Base-by-base conservation (phyloP, 2,329 filamentous ascomycete species). In the Ustulina deusta region DNA sequence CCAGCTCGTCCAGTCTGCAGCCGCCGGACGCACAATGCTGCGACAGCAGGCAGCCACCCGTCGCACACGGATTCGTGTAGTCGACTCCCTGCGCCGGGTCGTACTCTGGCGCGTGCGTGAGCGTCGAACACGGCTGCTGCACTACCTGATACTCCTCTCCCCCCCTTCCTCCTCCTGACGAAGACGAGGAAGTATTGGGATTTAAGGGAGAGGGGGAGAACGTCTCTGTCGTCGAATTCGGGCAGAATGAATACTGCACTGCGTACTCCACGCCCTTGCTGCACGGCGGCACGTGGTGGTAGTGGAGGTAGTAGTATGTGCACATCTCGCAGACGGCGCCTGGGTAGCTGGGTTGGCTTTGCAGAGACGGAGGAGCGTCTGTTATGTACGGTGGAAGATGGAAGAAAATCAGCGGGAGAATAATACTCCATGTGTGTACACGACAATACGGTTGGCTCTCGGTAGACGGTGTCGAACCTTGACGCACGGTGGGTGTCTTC, bases 1-100 rank as follows among this genome's bases (percentile, higher is more conserved):
- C 79, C 6, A 87, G 81, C 56, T 86, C 83, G 60, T 81, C 78
- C 1, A 86, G 79, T 10, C 84, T 80, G 70, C 85, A 87, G 22
- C 75, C 78, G 9, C 85, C 85, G 4, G 82, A 81, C 42, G 75
- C 80, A 77, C 86, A 87, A 46, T 81, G 78, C 2, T 81, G 80
- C 9, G 81, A 82, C 36, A 81, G 68, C 20, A 84, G 79, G 74
- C 84, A 87, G 44, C 79, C 80, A 25, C 83, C 82, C 44, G 79
- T 75, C 34, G 78, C 79, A 71, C 84, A 86, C 13, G 83, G 84
- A 72, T 84, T 78, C 60, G 74, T 77, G 72, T 69, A 65, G 60
- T 70, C 65, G 29, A 67, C 27, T 4, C 75, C 77, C 55, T 76
- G 74, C 20, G 73, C 66, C 27, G 74, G 72, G 68, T 79, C 59